Percentiles rank a stretch among this genome's conserved stretches.
These are phyloP conservation scores for Cyclaneusma minus DNA, from an alignment of 2,329 filamentous ascomycete species.

Conservation along the genomic window DNA sequence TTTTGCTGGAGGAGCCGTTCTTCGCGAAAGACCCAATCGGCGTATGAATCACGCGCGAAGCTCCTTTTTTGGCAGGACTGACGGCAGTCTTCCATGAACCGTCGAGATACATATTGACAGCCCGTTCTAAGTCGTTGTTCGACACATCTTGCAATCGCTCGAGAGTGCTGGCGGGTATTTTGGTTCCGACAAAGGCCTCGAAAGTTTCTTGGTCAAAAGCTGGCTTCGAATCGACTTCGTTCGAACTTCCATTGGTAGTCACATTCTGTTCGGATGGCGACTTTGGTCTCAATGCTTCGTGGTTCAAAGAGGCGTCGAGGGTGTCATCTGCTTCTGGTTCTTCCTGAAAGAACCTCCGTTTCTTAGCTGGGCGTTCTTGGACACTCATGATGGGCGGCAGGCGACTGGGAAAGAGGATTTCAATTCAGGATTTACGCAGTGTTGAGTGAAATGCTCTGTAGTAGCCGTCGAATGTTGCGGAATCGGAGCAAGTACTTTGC, in stretches of 20 bases:
- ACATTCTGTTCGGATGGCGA: background rate
- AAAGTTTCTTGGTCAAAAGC: conserved; percentile 42
- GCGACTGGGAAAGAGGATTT: too few relatives aligned
- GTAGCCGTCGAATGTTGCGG: too few relatives aligned
- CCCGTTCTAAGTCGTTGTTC: conserved; percentile 40
- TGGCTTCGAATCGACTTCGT: conserved; percentile 12
- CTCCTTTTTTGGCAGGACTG: background rate
- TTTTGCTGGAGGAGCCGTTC: conserved; percentile 5
- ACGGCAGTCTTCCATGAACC: conserved; percentile 41
- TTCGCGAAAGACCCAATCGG: conserved; percentile 3
- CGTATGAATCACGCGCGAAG: conserved; percentile 1
- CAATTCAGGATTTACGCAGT: too few relatives aligned
- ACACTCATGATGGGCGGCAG: too few relatives aligned
- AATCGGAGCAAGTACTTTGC: too few relatives aligned
- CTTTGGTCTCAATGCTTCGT: conserved; percentile 7
- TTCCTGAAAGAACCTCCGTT: conserved; percentile 28
- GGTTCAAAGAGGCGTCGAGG: conserved; percentile 9
- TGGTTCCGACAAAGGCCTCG: conserved; percentile 42
- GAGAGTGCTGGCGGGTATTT: conserved; percentile 32
- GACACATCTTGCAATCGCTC: conserved; percentile 36
- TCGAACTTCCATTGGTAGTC: conserved; percentile 2
- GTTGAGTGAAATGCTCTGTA: too few relatives aligned
- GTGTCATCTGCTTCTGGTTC: conserved; percentile 11
- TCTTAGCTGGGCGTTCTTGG: conserved; percentile 31
- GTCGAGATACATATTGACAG: conserved; percentile 56